Conservation (phyloP, 441 rosid species). For the Jatropha podagrica region DNA sequence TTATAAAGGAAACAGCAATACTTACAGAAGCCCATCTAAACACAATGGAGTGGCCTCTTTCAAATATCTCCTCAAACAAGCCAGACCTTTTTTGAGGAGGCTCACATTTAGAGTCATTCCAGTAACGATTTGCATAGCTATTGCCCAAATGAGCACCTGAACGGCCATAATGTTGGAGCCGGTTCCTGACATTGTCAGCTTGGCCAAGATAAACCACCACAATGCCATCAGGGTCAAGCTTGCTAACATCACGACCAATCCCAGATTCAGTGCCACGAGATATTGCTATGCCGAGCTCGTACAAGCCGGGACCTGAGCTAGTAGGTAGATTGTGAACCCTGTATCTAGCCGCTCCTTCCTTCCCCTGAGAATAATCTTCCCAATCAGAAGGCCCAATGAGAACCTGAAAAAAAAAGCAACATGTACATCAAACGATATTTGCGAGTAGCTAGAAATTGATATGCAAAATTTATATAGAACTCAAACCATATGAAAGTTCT, state of each 20-base stretch:
- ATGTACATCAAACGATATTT: not conserved
- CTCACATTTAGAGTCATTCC: slow-evolving; percentile 13
- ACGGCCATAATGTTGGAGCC: slow-evolving; percentile 66
- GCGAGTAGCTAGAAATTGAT: not conserved
- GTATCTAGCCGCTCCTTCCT: slow-evolving; percentile 59
- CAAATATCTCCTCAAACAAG: slow-evolving; percentile 57
- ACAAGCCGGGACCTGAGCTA: slow-evolving; percentile 52
- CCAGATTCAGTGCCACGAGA: slow-evolving; percentile 11
- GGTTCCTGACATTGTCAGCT: slow-evolving; percentile 60
- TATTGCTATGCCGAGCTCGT: slow-evolving; percentile 62
- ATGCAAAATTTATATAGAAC: not conserved
- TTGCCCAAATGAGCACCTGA: slow-evolving; percentile 61
- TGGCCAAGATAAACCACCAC: slow-evolving; percentile 62
- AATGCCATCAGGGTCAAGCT: slow-evolving; percentile 38
- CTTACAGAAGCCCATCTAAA: slow-evolving; percentile 86
- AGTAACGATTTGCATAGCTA: slow-evolving; percentile 17
- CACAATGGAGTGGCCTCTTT: slow-evolving; percentile 44
- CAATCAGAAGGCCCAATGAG: slow-evolving; percentile 57
- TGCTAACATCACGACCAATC: slow-evolving; percentile 29
- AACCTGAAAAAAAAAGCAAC: slow-evolving; percentile 37
- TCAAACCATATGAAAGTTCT: too few species aligned
- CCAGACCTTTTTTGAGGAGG: slow-evolving; percentile 31
- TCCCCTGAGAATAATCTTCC: slow-evolving; percentile 50
- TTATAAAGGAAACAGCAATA: not conserved
- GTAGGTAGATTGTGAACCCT: slow-evolving; percentile 65